phyloP scores from a whole-genome alignment of 805 yeast genomes.

The Komagataella kurtzmanii region DNA sequence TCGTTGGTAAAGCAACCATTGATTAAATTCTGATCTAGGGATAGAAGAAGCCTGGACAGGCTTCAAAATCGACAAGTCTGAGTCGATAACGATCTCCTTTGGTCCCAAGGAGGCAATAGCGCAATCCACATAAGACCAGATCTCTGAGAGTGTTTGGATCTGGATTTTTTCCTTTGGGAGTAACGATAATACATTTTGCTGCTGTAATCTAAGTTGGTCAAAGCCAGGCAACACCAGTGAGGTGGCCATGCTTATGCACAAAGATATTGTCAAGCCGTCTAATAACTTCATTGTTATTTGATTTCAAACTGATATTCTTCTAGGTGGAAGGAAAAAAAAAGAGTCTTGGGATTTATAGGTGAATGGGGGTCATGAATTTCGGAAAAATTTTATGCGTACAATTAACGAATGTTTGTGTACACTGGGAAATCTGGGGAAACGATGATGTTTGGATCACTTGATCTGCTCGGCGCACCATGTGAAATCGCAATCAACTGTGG shows the following conservation, averaged over 20 bases:
- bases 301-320: neutral
- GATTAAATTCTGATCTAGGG: slow-evolving; percentile 23
- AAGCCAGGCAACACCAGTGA: neutral
- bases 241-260: neutral
- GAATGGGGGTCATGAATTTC: neutral
- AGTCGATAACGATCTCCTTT: neutral
- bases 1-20: slow-evolving; percentile 34
- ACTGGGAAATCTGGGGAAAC: neutral
- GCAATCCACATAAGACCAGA: neutral
- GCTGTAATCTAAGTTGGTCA: neutral
- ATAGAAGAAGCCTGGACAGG: slow-evolving; percentile 4
- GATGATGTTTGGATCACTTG: neutral
- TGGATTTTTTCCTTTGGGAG: neutral
- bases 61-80: neutral
- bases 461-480: neutral
- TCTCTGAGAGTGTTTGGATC: neutral
- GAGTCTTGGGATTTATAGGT: neutral
- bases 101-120: neutral
- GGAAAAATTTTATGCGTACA: neutral
- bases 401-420: neutral
- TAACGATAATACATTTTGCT: neutral
- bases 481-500: neutral
- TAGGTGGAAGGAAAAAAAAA: neutral
- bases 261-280: neutral
- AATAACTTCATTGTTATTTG: neutral